A percentile compares a stretch with the other conserved stretches of the same genome.
These are phyloP conservation scores for Zymoseptoria pseudotritici DNA, from an alignment of 2,329 filamentous ascomycete species.

Conservation along the genomic window DNA sequence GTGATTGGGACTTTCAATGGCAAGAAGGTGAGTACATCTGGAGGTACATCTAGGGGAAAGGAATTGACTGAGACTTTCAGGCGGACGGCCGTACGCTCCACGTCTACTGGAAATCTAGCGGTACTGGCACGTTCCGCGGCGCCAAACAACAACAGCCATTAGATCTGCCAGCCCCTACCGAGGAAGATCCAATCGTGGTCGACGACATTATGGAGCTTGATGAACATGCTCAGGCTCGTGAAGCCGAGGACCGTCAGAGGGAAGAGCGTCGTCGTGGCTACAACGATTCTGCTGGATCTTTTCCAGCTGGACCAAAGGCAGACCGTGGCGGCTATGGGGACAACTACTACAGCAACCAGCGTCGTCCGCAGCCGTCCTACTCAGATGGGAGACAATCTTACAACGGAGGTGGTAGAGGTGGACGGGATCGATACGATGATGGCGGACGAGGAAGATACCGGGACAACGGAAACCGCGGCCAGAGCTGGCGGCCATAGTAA, in stretches of 20 bases:
- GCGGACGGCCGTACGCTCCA: conserved; percentile 68
- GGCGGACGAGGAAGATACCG: conserved; percentile 18
- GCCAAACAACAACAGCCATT: not conserved
- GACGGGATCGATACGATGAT: conserved; percentile 13
- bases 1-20: conserved; percentile 72
- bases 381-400: conserved; percentile 41
- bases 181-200: conserved; percentile 10
- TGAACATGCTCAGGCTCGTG: conserved; percentile 25
- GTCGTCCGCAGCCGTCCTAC: conserved; percentile 30
- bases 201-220: conserved; percentile 41
- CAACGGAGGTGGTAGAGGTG: conserved; percentile 21
- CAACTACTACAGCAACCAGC: conserved; percentile 15
- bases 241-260: conserved; percentile 24
- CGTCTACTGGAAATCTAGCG: conserved; percentile 46
- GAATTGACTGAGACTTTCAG: conserved; percentile 33
- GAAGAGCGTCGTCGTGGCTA: conserved; percentile 26
- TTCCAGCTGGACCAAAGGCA: conserved; percentile 17
- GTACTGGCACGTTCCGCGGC: conserved; percentile 1
- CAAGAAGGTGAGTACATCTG: conserved; percentile 54
- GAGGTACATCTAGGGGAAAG: not conserved
- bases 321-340: conserved; percentile 18
- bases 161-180: conserved; percentile 22
- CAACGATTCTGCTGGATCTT: conserved; percentile 16
- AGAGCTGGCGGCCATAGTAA: conserved; percentile 19
- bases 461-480: conserved; percentile 19